A percentile compares a stretch with the other conserved stretches of the same genome.
phyloP scores from a whole-genome alignment of 768 basidiomycete genomes.

The Pisolithus marmoratus region DNA sequence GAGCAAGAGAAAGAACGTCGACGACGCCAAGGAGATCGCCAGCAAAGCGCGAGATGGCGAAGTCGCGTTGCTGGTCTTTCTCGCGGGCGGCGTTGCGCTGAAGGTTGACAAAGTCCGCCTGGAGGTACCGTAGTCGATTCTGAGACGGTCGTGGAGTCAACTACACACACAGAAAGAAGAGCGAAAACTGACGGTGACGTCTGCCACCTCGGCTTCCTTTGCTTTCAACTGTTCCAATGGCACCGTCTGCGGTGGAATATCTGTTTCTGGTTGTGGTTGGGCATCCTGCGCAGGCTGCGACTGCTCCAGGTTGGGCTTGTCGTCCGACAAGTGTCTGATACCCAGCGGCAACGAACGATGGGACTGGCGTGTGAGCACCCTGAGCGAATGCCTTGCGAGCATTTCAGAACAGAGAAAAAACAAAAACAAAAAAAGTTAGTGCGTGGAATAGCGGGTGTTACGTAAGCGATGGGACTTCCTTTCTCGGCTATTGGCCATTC shows the following conservation, averaged over 20 bases:
- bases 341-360: background rate
- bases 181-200: slow-evolving; percentile 62
- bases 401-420: slow-evolving; percentile 24
- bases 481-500: too few species aligned
- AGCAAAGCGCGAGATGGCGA: slow-evolving; percentile 89
- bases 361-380: slow-evolving; percentile 37
- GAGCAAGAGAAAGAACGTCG: slow-evolving; percentile 81
- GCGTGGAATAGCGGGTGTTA: too few species aligned
- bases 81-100: slow-evolving; percentile 89
- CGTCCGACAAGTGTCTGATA: slow-evolving; percentile 55
- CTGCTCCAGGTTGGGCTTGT: slow-evolving; percentile 22
- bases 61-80: slow-evolving; percentile 88
- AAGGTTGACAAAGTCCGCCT: slow-evolving; percentile 94
- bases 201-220: slow-evolving; percentile 76
- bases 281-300: background rate
- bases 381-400: slow-evolving; percentile 24
- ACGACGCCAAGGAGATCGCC: slow-evolving; percentile 84
- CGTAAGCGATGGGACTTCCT: too few species aligned
- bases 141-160: slow-evolving; percentile 29
- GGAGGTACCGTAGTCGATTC: slow-evolving; percentile 85
- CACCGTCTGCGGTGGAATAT: slow-evolving; percentile 32
- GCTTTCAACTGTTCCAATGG: slow-evolving; percentile 59
- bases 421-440: too few species aligned
- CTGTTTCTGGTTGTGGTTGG: slow-evolving; percentile 5
- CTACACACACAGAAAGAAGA: background rate